phyloP scores from a whole-genome alignment of 2,329 filamentous ascomycete genomes.

The Cercospora zeina region DNA sequence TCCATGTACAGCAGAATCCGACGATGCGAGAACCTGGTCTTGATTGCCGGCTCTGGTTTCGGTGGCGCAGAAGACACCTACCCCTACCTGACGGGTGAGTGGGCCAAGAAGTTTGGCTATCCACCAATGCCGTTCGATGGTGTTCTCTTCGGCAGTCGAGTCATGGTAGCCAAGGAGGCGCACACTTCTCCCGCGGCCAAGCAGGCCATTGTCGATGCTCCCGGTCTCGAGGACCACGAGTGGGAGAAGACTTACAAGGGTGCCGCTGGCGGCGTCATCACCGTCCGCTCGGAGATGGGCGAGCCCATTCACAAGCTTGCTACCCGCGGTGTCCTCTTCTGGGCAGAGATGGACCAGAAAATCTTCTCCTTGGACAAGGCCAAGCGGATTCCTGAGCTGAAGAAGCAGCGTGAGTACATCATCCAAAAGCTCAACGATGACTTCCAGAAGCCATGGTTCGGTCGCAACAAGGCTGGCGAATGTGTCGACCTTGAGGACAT shows the following conservation, averaged over 20 bases:
- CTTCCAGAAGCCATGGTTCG: slow-evolving; percentile 97
- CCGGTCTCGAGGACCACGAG: slow-evolving; percentile 74
- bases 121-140: slow-evolving; percentile 94
- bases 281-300: slow-evolving; percentile 97
- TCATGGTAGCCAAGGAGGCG: slow-evolving; percentile 93
- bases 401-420: slow-evolving; percentile 85
- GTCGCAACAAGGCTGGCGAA: slow-evolving; percentile 75
- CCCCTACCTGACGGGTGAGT: slow-evolving; percentile 84
- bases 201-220: slow-evolving; percentile 83
- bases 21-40: slow-evolving; percentile 79
- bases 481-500: slow-evolving; percentile 90
- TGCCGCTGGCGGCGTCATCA: slow-evolving; percentile 88
- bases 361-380: slow-evolving; percentile 96
- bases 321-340: slow-evolving; percentile 92
- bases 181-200: slow-evolving; percentile 85
- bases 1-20: slow-evolving; percentile 89
- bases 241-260: slow-evolving; percentile 96
- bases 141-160: slow-evolving; percentile 83
- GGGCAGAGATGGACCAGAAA: slow-evolving; percentile 98
- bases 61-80: slow-evolving; percentile 88
- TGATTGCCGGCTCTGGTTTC: slow-evolving; percentile 89
- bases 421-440: slow-evolving; percentile 95
- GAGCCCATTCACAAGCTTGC: slow-evolving; percentile 99
- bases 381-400: slow-evolving; percentile 82
- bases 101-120: slow-evolving; percentile 84